Evolutionary conservation across 2,329 filamentous ascomycete genomes (phyloP).

Genomic region (Cryphonectria radicalis): DNA sequence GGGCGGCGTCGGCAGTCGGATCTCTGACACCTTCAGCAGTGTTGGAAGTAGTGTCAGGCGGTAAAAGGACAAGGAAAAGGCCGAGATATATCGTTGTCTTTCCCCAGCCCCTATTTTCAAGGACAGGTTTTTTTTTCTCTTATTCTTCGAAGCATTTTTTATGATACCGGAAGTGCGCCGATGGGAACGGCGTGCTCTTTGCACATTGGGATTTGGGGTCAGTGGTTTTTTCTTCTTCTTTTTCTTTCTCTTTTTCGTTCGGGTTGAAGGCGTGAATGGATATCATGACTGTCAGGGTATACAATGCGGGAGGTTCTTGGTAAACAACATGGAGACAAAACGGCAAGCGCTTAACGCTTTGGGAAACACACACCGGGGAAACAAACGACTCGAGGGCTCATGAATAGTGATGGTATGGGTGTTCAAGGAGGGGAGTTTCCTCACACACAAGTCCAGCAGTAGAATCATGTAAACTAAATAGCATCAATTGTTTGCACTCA

Average conservation of each 20-base stretch:
- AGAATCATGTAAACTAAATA: slow-evolving; percentile 1
- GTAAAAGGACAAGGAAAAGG: slow-evolving; percentile 31
- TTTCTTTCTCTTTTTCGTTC: not conserved
- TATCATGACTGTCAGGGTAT: not conserved
- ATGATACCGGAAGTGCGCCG: slow-evolving; percentile 12
- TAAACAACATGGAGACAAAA: slow-evolving; percentile 1
- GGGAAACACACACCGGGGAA: not conserved
- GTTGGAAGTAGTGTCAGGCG: slow-evolving; percentile 50
- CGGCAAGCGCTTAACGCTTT: not conserved
- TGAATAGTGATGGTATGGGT: not conserved
- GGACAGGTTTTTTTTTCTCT: not conserved
- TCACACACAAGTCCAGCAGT: not conserved
- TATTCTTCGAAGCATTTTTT: not conserved
- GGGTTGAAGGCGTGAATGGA: slow-evolving; percentile 9
- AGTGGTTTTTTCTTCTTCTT: not conserved
- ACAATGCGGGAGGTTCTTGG: not conserved
- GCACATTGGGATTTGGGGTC: slow-evolving; percentile 8
- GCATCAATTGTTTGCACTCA: not conserved
- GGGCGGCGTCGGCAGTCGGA: slow-evolving; percentile 48
- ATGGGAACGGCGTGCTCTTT: slow-evolving; percentile 10
- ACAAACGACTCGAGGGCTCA: not conserved
- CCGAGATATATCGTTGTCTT: not conserved
- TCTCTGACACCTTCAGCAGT: slow-evolving; percentile 55
- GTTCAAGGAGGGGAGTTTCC: not conserved
- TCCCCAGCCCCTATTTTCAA: not conserved